Base-by-base conservation (phyloP, 2,329 filamentous ascomycete species). In the Helotiales sp. region DNA sequence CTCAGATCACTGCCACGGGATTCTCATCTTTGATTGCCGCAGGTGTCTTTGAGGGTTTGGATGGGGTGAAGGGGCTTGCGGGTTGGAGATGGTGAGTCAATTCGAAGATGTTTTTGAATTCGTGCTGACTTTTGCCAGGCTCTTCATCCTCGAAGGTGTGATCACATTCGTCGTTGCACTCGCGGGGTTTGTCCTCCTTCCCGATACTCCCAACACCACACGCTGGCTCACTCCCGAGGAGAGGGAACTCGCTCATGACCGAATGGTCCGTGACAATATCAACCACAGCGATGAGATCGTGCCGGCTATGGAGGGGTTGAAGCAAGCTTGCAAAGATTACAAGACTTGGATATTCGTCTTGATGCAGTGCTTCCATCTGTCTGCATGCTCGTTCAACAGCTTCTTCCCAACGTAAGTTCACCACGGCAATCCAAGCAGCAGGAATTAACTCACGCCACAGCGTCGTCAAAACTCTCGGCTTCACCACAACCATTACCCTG, bases 11-110 rank as follows among this genome's bases (percentile, higher is more conserved):
- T 0, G 79, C 80, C 0, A 81, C 77, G 0, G 79, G 80, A 0
- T 82, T 82, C 49, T 61, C 60, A 10, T 86, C 86, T 1, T 86
- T 87, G 74, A 84, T 89, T 69, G 86, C 88, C 73, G 84, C 82
- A 0, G 86, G 61, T 7, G 61, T 57, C 1, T 70, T 70, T 17
- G 47, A 40, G 13, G 64, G 43, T 3, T 54, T 70, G 17, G 77
- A 82, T 55, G 79, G 79, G 15, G 76, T 73, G 3, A 72, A 76
- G 20, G 80, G 80, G 0, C 61, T 82, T 1, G 72, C 74, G 20
- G 79, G 79, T 0, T 83, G 81, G 81, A 69, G 77, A 59, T 82
- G 79, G 79, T 62, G 26, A 52, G 45, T 43, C 20, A 3, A 13
- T 28, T 13, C 22, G 5, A 6, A 10, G 2, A 13, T 28, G 6